Percentiles rank a stretch among this genome's conserved stretches.
phyloP scores from a whole-genome alignment of 2,329 filamentous ascomycete species.

The Grosmannia serpens region DNA sequence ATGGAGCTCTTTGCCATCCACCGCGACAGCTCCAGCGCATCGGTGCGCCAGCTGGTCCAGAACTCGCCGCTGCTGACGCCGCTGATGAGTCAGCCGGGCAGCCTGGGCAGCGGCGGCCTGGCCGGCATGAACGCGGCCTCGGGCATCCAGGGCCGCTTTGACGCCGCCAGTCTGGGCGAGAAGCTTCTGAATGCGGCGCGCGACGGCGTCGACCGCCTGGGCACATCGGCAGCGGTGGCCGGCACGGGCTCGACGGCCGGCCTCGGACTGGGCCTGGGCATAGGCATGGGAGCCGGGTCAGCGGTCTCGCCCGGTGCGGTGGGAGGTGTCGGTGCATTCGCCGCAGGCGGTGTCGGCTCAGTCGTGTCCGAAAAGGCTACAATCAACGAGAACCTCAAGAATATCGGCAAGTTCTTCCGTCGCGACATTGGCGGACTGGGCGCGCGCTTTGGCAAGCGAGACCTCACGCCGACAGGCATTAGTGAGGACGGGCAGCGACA shows the following conservation, averaged over 20 bases:
- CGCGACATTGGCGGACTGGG: constrained; percentile 72
- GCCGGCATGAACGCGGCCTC: constrained; percentile 20
- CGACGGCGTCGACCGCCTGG: constrained; percentile 70
- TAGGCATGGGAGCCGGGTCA: neutral
- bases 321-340: constrained; percentile 41
- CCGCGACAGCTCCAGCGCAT: constrained; percentile 57
- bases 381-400: constrained; percentile 88
- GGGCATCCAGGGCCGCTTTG: constrained; percentile 23
- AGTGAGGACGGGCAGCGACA: constrained; percentile 4
- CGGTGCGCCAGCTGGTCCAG: constrained; percentile 56
- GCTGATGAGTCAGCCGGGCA: constrained; percentile 39
- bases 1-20: constrained; percentile 76
- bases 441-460: constrained; percentile 57
- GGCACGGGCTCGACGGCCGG: constrained; percentile 17
- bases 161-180: constrained; percentile 52
- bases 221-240: constrained; percentile 29
- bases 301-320: neutral
- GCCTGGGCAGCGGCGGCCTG: constrained; percentile 23
- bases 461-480: constrained; percentile 25
- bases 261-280: constrained; percentile 16
- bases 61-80: constrained; percentile 61
- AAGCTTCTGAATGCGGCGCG: constrained; percentile 80
- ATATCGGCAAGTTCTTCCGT: constrained; percentile 92
- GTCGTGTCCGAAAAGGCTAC: constrained; percentile 43
- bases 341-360: constrained; percentile 26